Percentiles rank a stretch among this genome's conserved stretches.
Evolutionary conservation across 2,329 filamentous ascomycete genomes (phyloP).

Genomic region (Diaporthe sp.): DNA sequence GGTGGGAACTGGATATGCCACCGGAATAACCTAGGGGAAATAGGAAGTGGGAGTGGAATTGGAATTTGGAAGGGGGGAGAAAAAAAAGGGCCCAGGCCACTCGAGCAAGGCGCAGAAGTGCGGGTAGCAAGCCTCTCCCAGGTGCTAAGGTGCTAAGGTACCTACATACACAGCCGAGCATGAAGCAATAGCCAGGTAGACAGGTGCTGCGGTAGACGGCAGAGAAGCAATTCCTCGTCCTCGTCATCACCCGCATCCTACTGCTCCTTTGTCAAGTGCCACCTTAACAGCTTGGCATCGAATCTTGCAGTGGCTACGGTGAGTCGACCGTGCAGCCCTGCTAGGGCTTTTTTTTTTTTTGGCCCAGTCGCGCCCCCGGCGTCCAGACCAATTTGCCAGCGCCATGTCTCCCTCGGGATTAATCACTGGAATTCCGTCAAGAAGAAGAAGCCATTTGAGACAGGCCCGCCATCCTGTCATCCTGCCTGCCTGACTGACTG

Average conservation of each 20-base stretch:
- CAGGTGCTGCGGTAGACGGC: neutral
- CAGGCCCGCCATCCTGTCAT: neutral
- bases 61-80: neutral
- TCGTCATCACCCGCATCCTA: neutral
- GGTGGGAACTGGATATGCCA: constrained; percentile 1
- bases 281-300: constrained; percentile 25
- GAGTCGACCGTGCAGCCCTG: constrained; percentile 2
- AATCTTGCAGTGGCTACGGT: neutral
- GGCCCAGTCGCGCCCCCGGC: neutral
- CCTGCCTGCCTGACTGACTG: neutral
- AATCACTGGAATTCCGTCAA: neutral
- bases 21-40: constrained; percentile 18
- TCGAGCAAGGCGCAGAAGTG: neutral
- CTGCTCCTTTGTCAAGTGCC: neutral
- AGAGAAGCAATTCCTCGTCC: neutral
- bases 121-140: neutral
- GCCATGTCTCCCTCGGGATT: constrained; percentile 1
- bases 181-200: neutral
- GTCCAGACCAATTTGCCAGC: neutral
- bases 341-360: constrained; percentile 1
- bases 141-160: neutral
- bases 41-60: neutral
- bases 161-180: neutral
- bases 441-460: neutral
- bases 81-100: constrained; percentile 21